Base-by-base conservation (phyloP, 2,329 filamentous ascomycete species). In the Dendrostoma leiphaemia region DNA sequence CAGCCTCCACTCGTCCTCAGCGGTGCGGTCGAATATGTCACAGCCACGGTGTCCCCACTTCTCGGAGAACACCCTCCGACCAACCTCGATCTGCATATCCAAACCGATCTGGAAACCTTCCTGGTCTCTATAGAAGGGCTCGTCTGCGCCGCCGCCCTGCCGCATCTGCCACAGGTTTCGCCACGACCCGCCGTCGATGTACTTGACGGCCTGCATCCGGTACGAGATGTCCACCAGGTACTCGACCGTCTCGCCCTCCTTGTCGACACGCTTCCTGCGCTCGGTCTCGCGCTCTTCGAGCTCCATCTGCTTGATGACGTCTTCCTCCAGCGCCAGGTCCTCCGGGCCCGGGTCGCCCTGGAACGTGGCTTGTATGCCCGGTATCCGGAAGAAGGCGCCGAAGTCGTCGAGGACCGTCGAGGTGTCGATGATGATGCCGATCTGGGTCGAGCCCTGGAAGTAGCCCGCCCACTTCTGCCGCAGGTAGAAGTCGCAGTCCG, bases 81-180 rank as follows among this genome's bases (percentile, higher is more conserved):
- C 77, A 26, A 72, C 69, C 60, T 77, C 75, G 38, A 74, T 77
- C 31, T 75, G 64, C 51, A 79, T 68, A 55, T 73, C 69, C 54
- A 80, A 71, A 2, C 69, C 73, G 35, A 68, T 64, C n/a, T 72
- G 69, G 57, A 80, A 69, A 2, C 78, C 79, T 3, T 71, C 71
- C 1, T 74, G 60, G 51, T 77, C 69, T 57, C 79, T 74, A 64
- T 81, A 78, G 59, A 76, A 83, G 1, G 79, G 79, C 63, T 83
- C 80, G 23, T 76, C 78, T 28, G 72, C 53, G 3, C 80, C 80
- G 28, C 80, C 80, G 5, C 66, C 70, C 62, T 83, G 80, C 29
- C 73, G 71, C 3, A 63, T 65, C 63, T 82, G 79, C 80, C 80
- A 83, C 21, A 71, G 75, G 64, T 82, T 82, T 24, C 79, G 69